Conservation (phyloP, 768 basidiomycete genomes). For the Gloeostereum incarnatum region DNA sequence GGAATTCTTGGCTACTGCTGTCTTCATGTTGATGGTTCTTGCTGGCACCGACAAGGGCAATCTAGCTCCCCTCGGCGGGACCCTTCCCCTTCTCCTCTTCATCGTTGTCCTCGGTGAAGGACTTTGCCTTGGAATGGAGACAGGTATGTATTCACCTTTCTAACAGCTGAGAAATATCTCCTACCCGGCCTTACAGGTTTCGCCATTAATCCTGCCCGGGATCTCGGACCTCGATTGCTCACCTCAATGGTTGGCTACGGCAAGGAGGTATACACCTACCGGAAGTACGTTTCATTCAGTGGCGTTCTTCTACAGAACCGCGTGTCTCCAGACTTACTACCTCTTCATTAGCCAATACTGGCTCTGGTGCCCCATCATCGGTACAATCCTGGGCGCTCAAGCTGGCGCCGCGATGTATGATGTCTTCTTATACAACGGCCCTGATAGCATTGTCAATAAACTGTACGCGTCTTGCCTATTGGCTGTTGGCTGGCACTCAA, state of each 20-base stretch:
- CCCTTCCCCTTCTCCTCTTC: conserved; percentile 51
- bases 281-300: conserved; percentile 25
- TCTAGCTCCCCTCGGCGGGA: conserved; percentile 33
- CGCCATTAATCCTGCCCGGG: conserved; percentile 49
- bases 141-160: conserved; percentile 33
- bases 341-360: conserved; percentile 51
- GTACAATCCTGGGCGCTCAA: conserved; percentile 51
- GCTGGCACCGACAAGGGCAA: conserved; percentile 46
- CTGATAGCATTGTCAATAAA: conserved; percentile 42
- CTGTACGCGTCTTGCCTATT: conserved; percentile 38
- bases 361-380: conserved; percentile 63
- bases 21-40: conserved; percentile 50
- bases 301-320: neutral
- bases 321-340: conserved; percentile 6
- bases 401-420: conserved; percentile 52
- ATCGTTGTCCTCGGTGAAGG: conserved; percentile 50
- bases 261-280: conserved; percentile 27
- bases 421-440: conserved; percentile 45
- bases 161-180: conserved; percentile 35
- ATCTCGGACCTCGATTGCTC: conserved; percentile 59
- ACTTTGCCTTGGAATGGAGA: conserved; percentile 55
- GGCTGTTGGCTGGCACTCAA: too few species aligned
- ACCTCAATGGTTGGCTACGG: conserved; percentile 71
- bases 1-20: conserved; percentile 51
- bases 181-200: conserved; percentile 24